Evolutionary conservation across 2,329 filamentous ascomycete genomes (phyloP).

Genomic region (Scopulariopsis brevicaulis): DNA sequence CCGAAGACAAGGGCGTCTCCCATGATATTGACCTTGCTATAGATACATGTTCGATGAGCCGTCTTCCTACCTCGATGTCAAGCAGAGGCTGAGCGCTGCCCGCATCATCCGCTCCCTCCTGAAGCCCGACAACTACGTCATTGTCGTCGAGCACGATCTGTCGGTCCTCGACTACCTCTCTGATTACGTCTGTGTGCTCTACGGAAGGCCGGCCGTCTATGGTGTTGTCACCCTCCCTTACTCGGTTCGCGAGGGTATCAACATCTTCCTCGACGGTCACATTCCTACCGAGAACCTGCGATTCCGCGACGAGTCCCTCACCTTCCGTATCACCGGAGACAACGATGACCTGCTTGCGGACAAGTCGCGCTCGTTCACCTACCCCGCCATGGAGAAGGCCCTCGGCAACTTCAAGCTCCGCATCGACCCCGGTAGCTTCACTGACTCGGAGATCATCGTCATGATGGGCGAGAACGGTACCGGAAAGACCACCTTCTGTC

Average conservation of each 20-base stretch:
- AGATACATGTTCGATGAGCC: conserved; percentile 98
- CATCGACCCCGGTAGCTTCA: conserved; percentile 78
- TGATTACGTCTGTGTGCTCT: conserved; percentile 95
- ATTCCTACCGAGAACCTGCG: conserved; percentile 97
- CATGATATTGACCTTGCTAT: conserved; percentile 16
- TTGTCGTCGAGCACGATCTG: conserved; percentile 98
- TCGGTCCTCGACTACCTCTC: conserved; percentile 97
- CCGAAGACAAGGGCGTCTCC: not conserved
- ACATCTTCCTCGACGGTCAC: conserved; percentile 96
- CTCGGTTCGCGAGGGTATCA: conserved; percentile 97
- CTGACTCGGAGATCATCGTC: conserved; percentile 96
- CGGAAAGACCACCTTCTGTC: conserved; percentile 98
- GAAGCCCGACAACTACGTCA: conserved; percentile 85
- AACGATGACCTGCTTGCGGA: conserved; percentile 81
- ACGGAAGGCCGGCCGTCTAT: conserved; percentile 90
- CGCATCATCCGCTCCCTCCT: conserved; percentile 87
- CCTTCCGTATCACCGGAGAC: conserved; percentile 86
- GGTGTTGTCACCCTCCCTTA: conserved; percentile 94
- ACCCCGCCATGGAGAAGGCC: conserved; percentile 88
- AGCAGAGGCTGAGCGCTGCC: conserved; percentile 90
- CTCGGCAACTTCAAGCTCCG: conserved; percentile 77
- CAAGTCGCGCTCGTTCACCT: conserved; percentile 73
- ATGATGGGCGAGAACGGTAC: conserved; percentile 99
- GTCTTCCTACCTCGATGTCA: conserved; percentile 97
- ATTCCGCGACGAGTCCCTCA: conserved; percentile 93